Base-by-base conservation (phyloP, 352 stramenopile species). In the Phytophthora hibernalis region DNA sequence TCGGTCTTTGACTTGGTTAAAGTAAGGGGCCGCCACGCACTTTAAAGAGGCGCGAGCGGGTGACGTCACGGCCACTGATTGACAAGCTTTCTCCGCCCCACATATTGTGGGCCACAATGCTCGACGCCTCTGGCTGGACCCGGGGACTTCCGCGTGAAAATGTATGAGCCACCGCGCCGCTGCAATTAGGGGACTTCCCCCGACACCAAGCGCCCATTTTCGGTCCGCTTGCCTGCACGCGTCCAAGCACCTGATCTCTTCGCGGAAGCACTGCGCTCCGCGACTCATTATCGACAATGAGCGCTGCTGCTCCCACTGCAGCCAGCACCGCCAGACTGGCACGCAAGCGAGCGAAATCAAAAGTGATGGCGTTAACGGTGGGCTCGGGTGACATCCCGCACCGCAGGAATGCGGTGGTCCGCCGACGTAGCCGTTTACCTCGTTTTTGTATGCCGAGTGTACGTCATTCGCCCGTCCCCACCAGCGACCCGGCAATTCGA, bases 21-120 rank as follows among this genome's bases (percentile, higher is more conserved):
- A 30, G 15, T 33, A 52, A 10, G 2, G n/a, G 6, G 26, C 4
- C 15, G 38, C 16, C 38, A 44, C 38, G 16, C 1, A 42, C 12
- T 65, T 53, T 12, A 16, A 43, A 43, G 16, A 8, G 37, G 37
- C 37, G 37, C 47, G 18, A 48, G 9, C 5, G 12, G 31, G 61
- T 70, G 62, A 70, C 62, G 62, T 70, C 62, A 70, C 62, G 22
- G 28, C 16, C 20, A 51, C 52, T 50, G 37, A 30, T 59, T 60
- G 31, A 54, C 37, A 60, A 55, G 47, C 54, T 26, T 22, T 60
- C 20, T 37, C 47, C 9, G 11, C 28, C 54, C 18, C 43, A n/a
- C n/a, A n/a, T n/a, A n/a, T n/a, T n/a, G n/a, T n/a, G n/a, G n/a
- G n/a, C n/a, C n/a, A 56, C 43, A n/a, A 20, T 31, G 21, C 20